A percentile compares a stretch with the other conserved stretches of the same genome.
These are phyloP conservation scores for Verbena officinalis DNA, from an alignment of 257 asterid genomes.

Conservation along the genomic window DNA sequence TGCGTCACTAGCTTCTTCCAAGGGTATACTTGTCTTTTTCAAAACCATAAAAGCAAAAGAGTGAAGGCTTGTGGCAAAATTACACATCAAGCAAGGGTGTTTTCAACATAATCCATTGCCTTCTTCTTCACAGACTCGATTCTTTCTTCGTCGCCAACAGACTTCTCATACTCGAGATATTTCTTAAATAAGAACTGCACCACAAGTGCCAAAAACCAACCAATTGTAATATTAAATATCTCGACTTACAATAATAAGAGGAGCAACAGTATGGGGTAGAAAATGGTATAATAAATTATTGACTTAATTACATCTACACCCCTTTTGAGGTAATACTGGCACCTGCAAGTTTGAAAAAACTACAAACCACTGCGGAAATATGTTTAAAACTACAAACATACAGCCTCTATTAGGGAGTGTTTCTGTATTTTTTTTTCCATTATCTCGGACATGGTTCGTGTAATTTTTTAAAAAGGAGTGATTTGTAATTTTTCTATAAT, in stretches of 20 bases:
- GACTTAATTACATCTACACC: too few species aligned
- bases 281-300: neutral
- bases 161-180: constrained; percentile 78
- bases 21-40: neutral
- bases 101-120: constrained; percentile 83
- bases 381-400: too few species aligned
- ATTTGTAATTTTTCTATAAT: too few species aligned
- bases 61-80: neutral
- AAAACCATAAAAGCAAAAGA: neutral
- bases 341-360: too few species aligned
- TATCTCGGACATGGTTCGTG: too few species aligned
- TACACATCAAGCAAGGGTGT: constrained; percentile 51
- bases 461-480: too few species aligned
- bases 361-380: too few species aligned
- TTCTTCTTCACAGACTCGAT: constrained; percentile 64
- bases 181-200: constrained; percentile 87
- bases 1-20: constrained; percentile 1
- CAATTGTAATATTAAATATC: neutral
- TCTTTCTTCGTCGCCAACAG: constrained; percentile 67
- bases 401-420: too few species aligned
- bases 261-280: neutral
- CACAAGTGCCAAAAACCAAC: constrained; percentile 8
- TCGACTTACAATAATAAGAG: neutral
- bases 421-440: too few species aligned
- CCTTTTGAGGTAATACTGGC: too few species aligned